phyloP scores from a whole-genome alignment of 139 green algal genomes.

The Diplosphaera chodatii region DNA sequence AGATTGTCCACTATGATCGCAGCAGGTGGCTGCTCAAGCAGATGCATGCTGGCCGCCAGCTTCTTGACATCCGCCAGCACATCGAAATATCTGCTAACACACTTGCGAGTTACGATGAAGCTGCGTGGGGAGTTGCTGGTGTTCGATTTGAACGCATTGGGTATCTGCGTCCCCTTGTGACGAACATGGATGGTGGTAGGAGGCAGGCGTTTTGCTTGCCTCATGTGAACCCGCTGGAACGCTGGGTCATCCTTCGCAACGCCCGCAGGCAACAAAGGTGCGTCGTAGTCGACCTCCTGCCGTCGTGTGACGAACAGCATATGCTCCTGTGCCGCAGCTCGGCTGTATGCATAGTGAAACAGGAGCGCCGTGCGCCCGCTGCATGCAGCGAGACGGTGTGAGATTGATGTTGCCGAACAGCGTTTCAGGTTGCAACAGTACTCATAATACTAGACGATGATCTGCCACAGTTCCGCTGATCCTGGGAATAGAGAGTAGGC shows the following conservation, averaged over 20 bases:
- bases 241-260: not conserved
- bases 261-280: conserved; percentile 1
- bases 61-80: conserved; percentile 10
- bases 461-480: too few species aligned
- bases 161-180: not conserved
- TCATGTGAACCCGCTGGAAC: not conserved
- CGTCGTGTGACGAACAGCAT: not conserved
- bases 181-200: too few species aligned
- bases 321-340: not conserved
- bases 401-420: too few species aligned
- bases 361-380: conserved; percentile 12
- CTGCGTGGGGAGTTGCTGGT: too few species aligned
- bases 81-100: conserved; percentile 3
- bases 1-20: conserved; percentile 10
- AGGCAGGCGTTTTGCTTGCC: not conserved
- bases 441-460: not conserved
- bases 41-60: conserved; percentile 12
- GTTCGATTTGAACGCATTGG: not conserved
- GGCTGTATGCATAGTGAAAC: conserved; percentile 11
- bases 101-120: not conserved
- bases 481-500: too few species aligned
- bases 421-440: too few species aligned
- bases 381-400: not conserved
- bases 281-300: not conserved
- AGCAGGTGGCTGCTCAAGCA: not conserved